Base-by-base conservation (phyloP, 139 green algal genomes). In the Nannochloris sp. region DNA sequence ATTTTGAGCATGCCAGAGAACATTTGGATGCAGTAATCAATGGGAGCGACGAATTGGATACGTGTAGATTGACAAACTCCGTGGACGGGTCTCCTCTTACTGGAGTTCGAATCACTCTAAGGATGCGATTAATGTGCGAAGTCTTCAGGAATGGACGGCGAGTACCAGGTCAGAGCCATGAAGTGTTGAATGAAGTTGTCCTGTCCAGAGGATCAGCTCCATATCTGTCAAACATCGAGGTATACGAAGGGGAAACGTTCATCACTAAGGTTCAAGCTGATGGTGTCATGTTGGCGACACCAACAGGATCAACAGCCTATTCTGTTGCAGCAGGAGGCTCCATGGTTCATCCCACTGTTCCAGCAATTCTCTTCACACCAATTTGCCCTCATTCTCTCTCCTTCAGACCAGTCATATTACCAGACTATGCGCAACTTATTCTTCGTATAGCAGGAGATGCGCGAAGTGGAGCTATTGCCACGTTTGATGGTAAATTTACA, bases 151-250 rank as follows among this genome's bases (percentile, higher is more conserved):
- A 49, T 31, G 70, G 59, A 30, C 37, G 28, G 11, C 56, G 9
- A 43, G 36, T n/a, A 43, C 28, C 53, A 3, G 62, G 49, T 29
- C 66, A 79, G 43, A 28, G 30, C 12, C 73, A 75, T 30, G 74
- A 92, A 69, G 88, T 95, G 55, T 63, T 98, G 37, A 98, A 98
- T 72, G 93, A 98, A 83, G 81, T 98, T 61, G 89, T 96, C 10
- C 80, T 98, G 25, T 90, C 95, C 69, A 68, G 92, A 20, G 92
- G 92, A 20, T 74, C 81, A 49, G 83, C 74, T 49, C 79, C 87
- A 20, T 95, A 89, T 76, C 78, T 98, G n/a, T 91, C 85, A 50
- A 95, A 96, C 59, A 87, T 98, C 28, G 90, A 96, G 74, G 89
- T 86, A 57, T 94, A 87, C 36, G 87, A 92, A 70, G 68, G 75